Evolutionary conservation across 257 asterid genomes (phyloP), one percentile per base, ranked within the genome.

Genomic region (Solanum acaule): DNA sequence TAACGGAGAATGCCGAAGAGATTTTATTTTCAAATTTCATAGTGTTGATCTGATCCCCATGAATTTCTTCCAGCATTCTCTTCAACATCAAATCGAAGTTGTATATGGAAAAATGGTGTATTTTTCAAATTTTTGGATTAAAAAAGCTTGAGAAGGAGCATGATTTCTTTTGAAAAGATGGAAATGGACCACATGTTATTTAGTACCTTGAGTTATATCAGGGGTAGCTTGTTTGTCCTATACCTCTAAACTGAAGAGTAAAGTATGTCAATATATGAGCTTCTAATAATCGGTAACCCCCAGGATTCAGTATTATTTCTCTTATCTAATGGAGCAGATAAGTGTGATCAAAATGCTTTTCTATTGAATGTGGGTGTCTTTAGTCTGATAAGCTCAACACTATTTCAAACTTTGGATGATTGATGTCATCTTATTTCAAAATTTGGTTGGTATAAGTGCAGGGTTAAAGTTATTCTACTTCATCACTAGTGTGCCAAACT

Each of bases 201-300:
- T 44, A 86, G 46, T 89, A 91, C 91, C 87, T 89, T 91, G 91
- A 89, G 89, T 91, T 65, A 59, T 15, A 87, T 16, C 31, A 86
- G 90, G 61, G 91, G 75, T 89, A 87, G 73, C 88, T 61, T 38
- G 4, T 83, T 23, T 87, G 44, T 49, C 70, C 40, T 49, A 9
- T 34, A 49, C 16, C 70, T 81, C 29, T 49, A 38, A 29, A 15
- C 29, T 49, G 42, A 81, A 25, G 59, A 46, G 44, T 49, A 10
- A 49, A 81, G 44, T 31, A 18, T 1, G 42, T 29, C 70, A 10
- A 44, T 82, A 81, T 27, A 14, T 78, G 34, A 61, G 67, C 27
- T 27, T 81, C 33, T 29, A 49, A 12, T 49, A 11, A 29, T 46
- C 18, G 27, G 68, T 27, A 25, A 8, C 15, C 8, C 25, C 56